phyloP scores from a whole-genome alignment of 23 red algal genomes.

The Gracilaria domingensis region DNA sequence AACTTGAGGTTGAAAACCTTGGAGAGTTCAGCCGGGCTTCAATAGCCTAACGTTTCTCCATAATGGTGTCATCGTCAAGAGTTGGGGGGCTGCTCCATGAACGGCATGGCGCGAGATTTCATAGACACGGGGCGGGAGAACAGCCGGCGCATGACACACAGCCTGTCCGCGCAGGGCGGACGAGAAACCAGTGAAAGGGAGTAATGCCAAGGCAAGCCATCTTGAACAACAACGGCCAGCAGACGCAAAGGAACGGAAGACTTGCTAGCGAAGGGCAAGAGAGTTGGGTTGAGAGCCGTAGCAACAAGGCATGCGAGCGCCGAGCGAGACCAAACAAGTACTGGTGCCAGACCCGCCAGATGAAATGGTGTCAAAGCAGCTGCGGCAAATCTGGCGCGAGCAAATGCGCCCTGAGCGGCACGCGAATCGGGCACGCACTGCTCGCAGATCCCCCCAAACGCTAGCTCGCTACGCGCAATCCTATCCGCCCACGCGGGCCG shows the following conservation, averaged over 20 bases:
- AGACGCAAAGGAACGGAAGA: not conserved
- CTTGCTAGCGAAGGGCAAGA: not conserved
- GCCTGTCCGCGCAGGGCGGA: constrained; percentile 17
- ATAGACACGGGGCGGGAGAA: constrained; percentile 55
- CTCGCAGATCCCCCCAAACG: constrained; percentile 8
- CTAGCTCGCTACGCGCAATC: not conserved
- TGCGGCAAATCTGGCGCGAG: constrained; percentile 22
- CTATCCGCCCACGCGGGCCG: not conserved
- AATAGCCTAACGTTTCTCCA: constrained; percentile 85
- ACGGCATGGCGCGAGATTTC: constrained; percentile 83
- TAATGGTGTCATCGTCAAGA: constrained; percentile 75
- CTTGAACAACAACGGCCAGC: not conserved
- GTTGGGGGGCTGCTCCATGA: constrained; percentile 82
- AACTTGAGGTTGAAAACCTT: constrained; percentile 79
- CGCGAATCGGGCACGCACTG: not conserved
- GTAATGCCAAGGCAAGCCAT: constrained; percentile 58
- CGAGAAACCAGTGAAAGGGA: constrained; percentile 60
- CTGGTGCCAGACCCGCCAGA: not conserved
- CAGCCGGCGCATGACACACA: not conserved
- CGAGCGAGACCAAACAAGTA: no score
- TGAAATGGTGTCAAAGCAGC: not conserved
- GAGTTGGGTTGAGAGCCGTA: no score
- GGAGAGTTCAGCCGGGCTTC: constrained; percentile 93
- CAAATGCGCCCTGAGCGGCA: not conserved
- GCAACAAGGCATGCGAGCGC: no score